Evolutionary conservation across 129 eudicot genomes (phyloP), one percentile per base, ranked within the genome.

Genomic region (Pseudognaphalium luteoalbum): DNA sequence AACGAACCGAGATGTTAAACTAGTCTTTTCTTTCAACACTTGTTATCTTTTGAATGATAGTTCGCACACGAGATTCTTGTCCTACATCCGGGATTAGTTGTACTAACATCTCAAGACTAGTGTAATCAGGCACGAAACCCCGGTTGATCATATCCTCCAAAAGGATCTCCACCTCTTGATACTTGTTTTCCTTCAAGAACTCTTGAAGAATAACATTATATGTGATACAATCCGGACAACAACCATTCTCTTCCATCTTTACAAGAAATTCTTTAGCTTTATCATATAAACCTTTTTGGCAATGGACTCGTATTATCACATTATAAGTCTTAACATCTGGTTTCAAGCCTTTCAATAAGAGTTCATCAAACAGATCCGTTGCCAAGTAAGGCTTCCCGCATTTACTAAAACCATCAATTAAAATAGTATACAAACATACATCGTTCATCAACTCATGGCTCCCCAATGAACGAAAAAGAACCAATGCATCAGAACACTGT

Each of bases 211-310:
- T 61, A 54, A 82, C 79, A 73, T 77, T 70, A 20, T 65, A 71
- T 2, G 75, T 72, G 22, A 77, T 20, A 16, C 42, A 30, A 72
- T 66, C 9, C 6, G 70, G 75, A 42, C 64, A 29, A 72, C 74
- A 76, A 28, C 70, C 81, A 72, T 71, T 44, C 41, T 76, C 71
- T 72, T 71, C 70, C 79, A 82, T 82, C 28, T 22, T 66, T 1
- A 1, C 1, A 1, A 25, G 28, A 0, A 25, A 25, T 25, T 25
- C 28, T 25, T 25, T 25, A 25, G 28, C 28, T 25, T 25, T 25
- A 25, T 25, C 28, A 25, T 25, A 25, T 25, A 25, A 25, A 0
- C 28, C 28, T 25, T 25, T 1, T 25, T 25, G 28, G 28, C 28
- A 25, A 25, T 25, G 28, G 0, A 25, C 28, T 0, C 28, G 28